phyloP scores from a whole-genome alignment of 2,329 filamentous ascomycete species.

The Xylaria sp. region DNA sequence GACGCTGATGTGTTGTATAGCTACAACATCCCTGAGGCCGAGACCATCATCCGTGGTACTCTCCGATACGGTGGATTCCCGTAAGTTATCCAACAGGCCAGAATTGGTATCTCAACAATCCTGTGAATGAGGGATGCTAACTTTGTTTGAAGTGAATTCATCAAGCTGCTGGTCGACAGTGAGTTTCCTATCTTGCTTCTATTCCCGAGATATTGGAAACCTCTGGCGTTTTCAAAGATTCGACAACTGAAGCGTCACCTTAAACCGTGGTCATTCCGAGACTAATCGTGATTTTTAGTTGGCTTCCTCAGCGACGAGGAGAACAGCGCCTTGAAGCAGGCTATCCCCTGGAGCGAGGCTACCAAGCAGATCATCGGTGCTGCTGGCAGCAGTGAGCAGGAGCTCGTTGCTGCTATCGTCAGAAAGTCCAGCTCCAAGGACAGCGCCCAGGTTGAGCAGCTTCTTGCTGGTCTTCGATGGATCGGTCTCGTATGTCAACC shows the following conservation, averaged over 20 bases:
- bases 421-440: conserved; percentile 69
- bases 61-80: conserved; percentile 87
- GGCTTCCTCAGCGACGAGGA: conserved; percentile 76
- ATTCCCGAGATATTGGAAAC: not conserved
- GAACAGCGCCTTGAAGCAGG: conserved; percentile 58
- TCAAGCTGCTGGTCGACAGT: conserved; percentile 76
- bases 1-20: not conserved
- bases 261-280: not conserved
- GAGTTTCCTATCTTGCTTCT: not conserved
- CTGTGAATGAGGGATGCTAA: not conserved
- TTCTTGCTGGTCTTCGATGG: conserved; percentile 70
- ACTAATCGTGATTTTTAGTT: conserved; percentile 32
- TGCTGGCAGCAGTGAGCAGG: conserved; percentile 57
- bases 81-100: not conserved
- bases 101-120: not conserved
- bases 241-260: not conserved
- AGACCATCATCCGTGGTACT: conserved; percentile 80
- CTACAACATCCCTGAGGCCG: conserved; percentile 85
- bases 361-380: conserved; percentile 72
- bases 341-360: conserved; percentile 77
- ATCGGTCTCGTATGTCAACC: conserved; percentile 56
- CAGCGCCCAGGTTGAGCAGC: conserved; percentile 62
- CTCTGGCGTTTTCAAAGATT: too few relatives aligned
- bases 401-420: conserved; percentile 67
- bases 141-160: conserved; percentile 53